Evolutionary conservation across 1,139 yeast genomes (phyloP), one percentile per base, ranked within the genome.

Genomic region (Candida sojae): DNA sequence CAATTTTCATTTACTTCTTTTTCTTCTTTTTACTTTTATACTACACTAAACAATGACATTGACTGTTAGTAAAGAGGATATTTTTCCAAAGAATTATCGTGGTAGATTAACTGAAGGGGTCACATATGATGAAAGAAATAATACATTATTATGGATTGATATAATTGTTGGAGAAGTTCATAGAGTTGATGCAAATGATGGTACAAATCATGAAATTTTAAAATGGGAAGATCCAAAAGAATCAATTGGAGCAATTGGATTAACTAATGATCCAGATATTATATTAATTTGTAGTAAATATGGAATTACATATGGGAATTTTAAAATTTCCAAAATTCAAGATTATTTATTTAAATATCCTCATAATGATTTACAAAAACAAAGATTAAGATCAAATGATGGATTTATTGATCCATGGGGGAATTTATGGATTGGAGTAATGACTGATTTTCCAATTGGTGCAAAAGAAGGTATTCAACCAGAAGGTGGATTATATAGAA

Each of bases 391-490:
- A 58, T 83, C 91, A 17, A 87, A 87, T 57, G 95, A 87, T 59
- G 93, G 92, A 0, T 79, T 81, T 44, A 75, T 86, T 42, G 87
- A 86, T 47, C 85, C 86, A 1, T 71, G 81, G 64, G 92, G 93
- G 0, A 75, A 83, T 53, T 74, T 86, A 47, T 84, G 87, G 80
- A 76, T 86, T 46, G 93, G 93, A 1, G 73, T 87, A n/a, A 86
- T 87, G 91, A 72, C 74, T 35, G 84, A 84, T 55, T 84, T 84
- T 55, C 67, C 63, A 3, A 45, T 55, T 10, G 49, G 60, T 28
- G 47, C 49, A 30, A 55, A 54, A 23, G 67, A 64, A 32, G 51
- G 46, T 6, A 64, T 66, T 6, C 47, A 60, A 11, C 67, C 71
- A 0, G 75, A 71, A 44, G 86, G 85, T 0, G 62, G 62, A 39